These are phyloP conservation scores for Euryodendron excelsum DNA, from an alignment of 148 eudicot genomes.

Conservation along the genomic window DNA sequence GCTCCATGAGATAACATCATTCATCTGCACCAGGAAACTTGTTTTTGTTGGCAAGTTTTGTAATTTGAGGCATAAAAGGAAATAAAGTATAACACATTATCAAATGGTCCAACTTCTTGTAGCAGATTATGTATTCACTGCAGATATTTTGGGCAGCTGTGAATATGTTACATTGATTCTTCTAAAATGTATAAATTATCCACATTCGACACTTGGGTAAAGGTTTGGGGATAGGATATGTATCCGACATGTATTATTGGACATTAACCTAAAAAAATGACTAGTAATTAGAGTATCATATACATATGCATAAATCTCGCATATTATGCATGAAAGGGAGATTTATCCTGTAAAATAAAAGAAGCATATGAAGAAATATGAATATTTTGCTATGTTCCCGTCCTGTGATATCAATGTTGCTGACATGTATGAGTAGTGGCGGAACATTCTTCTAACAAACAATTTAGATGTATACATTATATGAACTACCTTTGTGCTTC, in stretches of 20 bases:
- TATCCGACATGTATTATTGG: too few relatives aligned
- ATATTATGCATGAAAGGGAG: too few relatives aligned
- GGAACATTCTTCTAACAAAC: not conserved
- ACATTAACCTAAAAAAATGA: too few relatives aligned
- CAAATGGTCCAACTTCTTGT: not conserved
- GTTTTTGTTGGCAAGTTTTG: not conserved
- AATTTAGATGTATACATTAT: not conserved
- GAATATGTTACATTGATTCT: too few relatives aligned
- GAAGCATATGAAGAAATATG: too few relatives aligned
- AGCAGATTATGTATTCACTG: not conserved
- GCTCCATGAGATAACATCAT: not conserved
- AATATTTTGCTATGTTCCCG: too few relatives aligned
- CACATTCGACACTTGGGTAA: too few relatives aligned
- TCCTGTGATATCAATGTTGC: not conserved
- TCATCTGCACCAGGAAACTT: not conserved
- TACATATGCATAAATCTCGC: too few relatives aligned
- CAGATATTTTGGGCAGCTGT: slow-evolving; percentile 3
- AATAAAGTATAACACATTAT: not conserved
- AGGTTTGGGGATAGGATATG: too few relatives aligned
- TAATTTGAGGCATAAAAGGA: not conserved
- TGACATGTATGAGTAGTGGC: not conserved
- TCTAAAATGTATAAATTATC: too few relatives aligned
- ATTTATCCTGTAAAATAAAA: too few relatives aligned
- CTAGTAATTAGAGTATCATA: too few relatives aligned
- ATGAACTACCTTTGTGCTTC: not conserved